Evolutionary conservation across 306 rosid genomes (phyloP).

Genomic region (Sechiopsis laciniata): DNA sequence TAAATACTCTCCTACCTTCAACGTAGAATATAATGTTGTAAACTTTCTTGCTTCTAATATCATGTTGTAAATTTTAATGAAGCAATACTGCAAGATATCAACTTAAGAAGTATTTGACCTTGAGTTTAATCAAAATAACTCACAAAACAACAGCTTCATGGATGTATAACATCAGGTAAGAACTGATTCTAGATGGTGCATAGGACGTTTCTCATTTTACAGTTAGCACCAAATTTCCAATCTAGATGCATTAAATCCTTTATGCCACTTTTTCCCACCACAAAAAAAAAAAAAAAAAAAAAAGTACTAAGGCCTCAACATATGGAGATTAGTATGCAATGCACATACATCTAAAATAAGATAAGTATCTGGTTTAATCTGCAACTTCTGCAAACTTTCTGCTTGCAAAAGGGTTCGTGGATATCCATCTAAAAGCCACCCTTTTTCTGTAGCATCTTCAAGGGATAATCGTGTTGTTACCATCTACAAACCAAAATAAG

Average conservation of each 20-base stretch:
- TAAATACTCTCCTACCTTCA: background rate
- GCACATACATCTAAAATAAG: slow-evolving; percentile 71
- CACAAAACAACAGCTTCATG: background rate
- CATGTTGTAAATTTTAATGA: background rate
- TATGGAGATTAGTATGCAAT: background rate
- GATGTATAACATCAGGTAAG: background rate
- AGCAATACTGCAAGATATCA: background rate
- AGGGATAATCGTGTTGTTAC: slow-evolving; percentile 62
- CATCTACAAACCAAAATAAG: slow-evolving; percentile 46
- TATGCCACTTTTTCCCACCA: background rate
- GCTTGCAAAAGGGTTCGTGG: slow-evolving; percentile 76
- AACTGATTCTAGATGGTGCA: background rate
- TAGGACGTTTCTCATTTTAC: background rate
- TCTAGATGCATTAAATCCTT: background rate
- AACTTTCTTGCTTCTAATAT: background rate
- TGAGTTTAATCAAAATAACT: background rate
- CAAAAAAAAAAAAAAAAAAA: no score
- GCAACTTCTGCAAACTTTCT: slow-evolving; percentile 59
- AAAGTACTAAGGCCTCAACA: background rate
- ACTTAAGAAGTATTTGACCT: background rate
- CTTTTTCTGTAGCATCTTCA: slow-evolving; percentile 60
- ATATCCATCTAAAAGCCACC: slow-evolving; percentile 98
- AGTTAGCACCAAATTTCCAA: background rate
- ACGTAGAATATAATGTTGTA: no score
- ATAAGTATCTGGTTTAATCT: slow-evolving; percentile 74